A percentile compares a stretch with the other conserved stretches of the same genome.
phyloP scores from a whole-genome alignment of 2,329 filamentous ascomycete species.

The Tolypocladium album region DNA sequence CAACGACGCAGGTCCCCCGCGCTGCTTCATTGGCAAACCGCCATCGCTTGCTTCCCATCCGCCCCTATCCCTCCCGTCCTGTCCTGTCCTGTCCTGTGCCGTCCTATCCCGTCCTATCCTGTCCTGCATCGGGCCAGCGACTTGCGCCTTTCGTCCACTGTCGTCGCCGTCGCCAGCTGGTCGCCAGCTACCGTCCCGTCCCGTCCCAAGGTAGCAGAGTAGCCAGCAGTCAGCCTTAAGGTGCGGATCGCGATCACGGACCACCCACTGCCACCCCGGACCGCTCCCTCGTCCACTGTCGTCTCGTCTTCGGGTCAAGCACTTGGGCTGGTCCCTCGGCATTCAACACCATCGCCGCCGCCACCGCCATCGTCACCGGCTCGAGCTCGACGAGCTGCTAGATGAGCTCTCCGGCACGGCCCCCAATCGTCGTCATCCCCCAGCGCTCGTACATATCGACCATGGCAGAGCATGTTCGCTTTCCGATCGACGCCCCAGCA shows the following conservation, averaged over 20 bases:
- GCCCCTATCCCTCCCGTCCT: neutral
- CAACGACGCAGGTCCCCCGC: neutral
- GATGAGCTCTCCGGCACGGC: neutral
- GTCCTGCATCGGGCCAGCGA: neutral
- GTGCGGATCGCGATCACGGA: neutral
- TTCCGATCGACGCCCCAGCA: neutral
- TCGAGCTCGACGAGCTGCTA: neutral
- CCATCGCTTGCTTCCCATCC: neutral
- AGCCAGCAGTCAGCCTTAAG: neutral
- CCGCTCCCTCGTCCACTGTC: neutral
- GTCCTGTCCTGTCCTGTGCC: neutral
- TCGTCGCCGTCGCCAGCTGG: neutral
- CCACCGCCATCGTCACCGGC: neutral
- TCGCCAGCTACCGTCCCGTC: neutral
- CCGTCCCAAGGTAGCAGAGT: no score
- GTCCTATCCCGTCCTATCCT: neutral
- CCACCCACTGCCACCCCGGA: neutral
- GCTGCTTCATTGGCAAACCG: neutral
- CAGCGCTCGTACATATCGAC: neutral
- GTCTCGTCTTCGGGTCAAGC: neutral
- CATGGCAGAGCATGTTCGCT: constrained; percentile 2
- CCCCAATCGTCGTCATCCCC: neutral
- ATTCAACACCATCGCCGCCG: neutral
- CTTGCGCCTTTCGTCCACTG: neutral
- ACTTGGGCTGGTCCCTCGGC: neutral